These are phyloP conservation scores for Nepenthes gracilis DNA, from an alignment of 148 eudicot genomes.

Conservation along the genomic window DNA sequence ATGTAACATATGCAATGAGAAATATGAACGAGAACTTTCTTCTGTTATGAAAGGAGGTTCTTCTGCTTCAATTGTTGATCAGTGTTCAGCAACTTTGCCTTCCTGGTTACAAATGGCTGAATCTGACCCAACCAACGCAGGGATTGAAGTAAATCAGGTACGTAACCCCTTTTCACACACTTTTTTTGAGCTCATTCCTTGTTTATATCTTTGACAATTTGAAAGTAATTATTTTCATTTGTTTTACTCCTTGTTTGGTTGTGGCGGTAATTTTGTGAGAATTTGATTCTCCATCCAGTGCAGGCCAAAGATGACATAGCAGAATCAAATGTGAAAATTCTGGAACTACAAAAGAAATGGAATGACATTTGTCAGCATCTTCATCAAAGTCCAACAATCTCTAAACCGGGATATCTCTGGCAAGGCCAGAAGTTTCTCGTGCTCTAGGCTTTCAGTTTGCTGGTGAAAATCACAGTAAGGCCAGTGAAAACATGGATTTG, in stretches of 20 bases:
- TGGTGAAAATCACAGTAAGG: slow-evolving; percentile 18
- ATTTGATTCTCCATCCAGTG: slow-evolving; percentile 38
- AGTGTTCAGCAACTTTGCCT: slow-evolving; percentile 30
- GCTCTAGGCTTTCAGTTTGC: slow-evolving; percentile 16
- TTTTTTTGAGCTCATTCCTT: not conserved
- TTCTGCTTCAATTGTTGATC: slow-evolving; percentile 28
- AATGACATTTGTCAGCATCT: slow-evolving; percentile 53
- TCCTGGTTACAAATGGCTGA: slow-evolving; percentile 44
- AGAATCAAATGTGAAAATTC: slow-evolving; percentile 27
- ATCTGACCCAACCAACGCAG: slow-evolving; percentile 32
- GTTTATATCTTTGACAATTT: not conserved
- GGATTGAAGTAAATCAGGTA: slow-evolving; percentile 30
- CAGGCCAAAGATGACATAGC: slow-evolving; percentile 59
- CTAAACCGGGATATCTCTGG: slow-evolving; percentile 18
- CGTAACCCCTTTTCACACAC: slow-evolving; percentile 20
- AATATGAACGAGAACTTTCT: slow-evolving; percentile 55
- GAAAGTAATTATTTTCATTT: not conserved
- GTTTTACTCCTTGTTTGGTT: not conserved
- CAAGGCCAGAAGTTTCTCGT: slow-evolving; percentile 17
- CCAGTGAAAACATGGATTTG: slow-evolving; percentile 18
- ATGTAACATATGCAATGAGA: slow-evolving; percentile 53
- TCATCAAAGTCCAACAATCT: slow-evolving; percentile 28
- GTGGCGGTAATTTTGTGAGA: slow-evolving; percentile 12
- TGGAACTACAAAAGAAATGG: slow-evolving; percentile 63
- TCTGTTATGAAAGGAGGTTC: slow-evolving; percentile 33